These are phyloP conservation scores for Colletotrichum sojae DNA, from an alignment of 2,329 filamentous ascomycete genomes.

Conservation along the genomic window DNA sequence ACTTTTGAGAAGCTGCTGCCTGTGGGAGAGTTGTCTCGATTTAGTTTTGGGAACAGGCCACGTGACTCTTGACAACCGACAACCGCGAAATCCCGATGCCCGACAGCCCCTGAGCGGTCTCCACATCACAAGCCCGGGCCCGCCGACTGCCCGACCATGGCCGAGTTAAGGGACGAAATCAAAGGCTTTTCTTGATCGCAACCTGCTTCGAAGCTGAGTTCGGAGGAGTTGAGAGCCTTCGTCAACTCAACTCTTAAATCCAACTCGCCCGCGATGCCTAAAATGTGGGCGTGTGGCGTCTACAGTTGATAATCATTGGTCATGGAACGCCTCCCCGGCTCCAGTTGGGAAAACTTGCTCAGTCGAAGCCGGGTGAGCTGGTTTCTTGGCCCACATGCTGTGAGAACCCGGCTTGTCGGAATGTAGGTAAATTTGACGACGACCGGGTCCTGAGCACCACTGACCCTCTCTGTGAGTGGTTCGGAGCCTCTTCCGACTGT, in stretches of 20 bases:
- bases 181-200: too few relatives aligned
- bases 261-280: not conserved
- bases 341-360: slow-evolving; percentile 1
- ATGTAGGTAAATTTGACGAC: not conserved
- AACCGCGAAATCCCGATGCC: too few relatives aligned
- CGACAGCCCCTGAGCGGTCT: too few relatives aligned
- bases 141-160: too few relatives aligned
- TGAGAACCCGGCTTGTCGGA: not conserved
- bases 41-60: too few relatives aligned
- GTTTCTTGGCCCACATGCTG: not conserved
- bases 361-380: not conserved
- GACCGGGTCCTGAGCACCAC: too few relatives aligned
- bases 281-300: not conserved
- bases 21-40: too few relatives aligned
- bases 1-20: not conserved
- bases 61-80: too few relatives aligned
- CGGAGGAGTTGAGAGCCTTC: not conserved
- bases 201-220: not conserved
- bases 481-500: too few relatives aligned
- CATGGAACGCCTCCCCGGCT: not conserved
- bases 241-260: not conserved
- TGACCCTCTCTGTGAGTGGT: too few relatives aligned
- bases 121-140: too few relatives aligned
- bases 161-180: too few relatives aligned
- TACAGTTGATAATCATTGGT: slow-evolving; percentile 1